These are phyloP conservation scores for Aspergillus sp. DNA, from an alignment of 2,329 filamentous ascomycete species.

Conservation along the genomic window DNA sequence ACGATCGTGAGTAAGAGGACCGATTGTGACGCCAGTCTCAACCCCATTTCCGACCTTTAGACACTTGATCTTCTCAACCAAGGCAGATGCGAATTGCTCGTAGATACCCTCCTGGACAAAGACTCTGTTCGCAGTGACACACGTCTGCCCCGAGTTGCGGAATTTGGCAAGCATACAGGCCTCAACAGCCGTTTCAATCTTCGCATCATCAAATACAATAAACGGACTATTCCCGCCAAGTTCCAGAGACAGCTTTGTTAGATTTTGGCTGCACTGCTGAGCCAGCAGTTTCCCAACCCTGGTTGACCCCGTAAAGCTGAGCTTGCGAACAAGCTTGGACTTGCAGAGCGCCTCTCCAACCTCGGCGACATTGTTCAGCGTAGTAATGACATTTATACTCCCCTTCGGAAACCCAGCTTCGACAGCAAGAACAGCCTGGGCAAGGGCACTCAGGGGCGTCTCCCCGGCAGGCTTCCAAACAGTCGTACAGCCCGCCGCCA, in stretches of 20 bases:
- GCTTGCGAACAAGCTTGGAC: slow-evolving; percentile 5
- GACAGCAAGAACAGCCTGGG: slow-evolving; percentile 25
- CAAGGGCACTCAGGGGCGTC: slow-evolving; percentile 34
- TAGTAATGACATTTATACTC: slow-evolving; percentile 21
- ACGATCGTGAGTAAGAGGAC: slow-evolving; percentile 9
- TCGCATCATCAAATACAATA: slow-evolving; percentile 61
- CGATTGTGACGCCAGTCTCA: background rate
- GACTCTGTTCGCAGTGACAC: slow-evolving; percentile 15
- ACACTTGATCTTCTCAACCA: background rate
- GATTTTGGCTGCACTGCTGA: slow-evolving; percentile 43
- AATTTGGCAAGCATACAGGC: slow-evolving; percentile 11
- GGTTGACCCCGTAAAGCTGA: slow-evolving; percentile 16
- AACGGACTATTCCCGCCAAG: slow-evolving; percentile 63
- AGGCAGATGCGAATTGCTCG: background rate
- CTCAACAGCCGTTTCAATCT: slow-evolving; percentile 44
- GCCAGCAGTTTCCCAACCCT: slow-evolving; percentile 10
- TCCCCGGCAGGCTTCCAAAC: slow-evolving; percentile 37
- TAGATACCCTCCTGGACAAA: slow-evolving; percentile 14
- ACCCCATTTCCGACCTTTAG: slow-evolving; percentile 9
- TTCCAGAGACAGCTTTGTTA: slow-evolving; percentile 62
- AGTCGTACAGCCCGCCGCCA: slow-evolving; percentile 39
- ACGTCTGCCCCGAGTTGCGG: slow-evolving; percentile 13
- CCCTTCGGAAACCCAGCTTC: slow-evolving; percentile 35
- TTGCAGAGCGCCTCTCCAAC: slow-evolving; percentile 9
- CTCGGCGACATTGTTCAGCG: slow-evolving; percentile 5